Evolutionary conservation across 345 rosid genomes (phyloP).

Genomic region (Lepidium sativum): DNA sequence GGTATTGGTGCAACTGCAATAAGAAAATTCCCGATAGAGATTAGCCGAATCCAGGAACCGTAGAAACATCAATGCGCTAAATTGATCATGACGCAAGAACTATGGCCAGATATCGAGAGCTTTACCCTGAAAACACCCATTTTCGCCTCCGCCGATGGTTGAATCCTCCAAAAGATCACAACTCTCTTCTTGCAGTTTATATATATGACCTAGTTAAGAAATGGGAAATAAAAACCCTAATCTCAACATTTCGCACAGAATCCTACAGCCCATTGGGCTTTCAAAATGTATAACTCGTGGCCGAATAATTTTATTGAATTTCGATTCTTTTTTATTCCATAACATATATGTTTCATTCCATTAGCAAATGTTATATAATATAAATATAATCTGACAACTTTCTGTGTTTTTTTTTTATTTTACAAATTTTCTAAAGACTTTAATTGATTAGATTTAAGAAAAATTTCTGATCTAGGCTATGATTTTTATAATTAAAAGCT

Average conservation of each 20-base stretch:
- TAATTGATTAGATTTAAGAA: not conserved
- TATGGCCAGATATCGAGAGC: not conserved
- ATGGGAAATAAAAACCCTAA: conserved; percentile 2
- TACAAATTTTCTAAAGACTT: not conserved
- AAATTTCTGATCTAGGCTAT: too few species aligned
- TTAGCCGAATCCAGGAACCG: not conserved
- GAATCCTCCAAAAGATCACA: not conserved
- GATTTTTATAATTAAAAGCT: too few species aligned
- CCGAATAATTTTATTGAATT: not conserved
- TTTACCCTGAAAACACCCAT: conserved; percentile 38
- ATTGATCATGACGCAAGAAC: not conserved
- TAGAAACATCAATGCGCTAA: not conserved
- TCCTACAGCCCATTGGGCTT: conserved; percentile 16
- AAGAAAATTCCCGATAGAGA: not conserved
- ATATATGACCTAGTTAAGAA: not conserved
- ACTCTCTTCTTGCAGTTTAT: not conserved
- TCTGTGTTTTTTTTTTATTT: too few species aligned
- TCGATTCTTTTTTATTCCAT: not conserved
- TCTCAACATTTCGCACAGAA: not conserved
- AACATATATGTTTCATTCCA: too few species aligned
- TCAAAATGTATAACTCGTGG: not conserved
- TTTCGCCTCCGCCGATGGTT: conserved; percentile 14
- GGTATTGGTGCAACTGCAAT: conserved; percentile 51
- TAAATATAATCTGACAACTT: too few species aligned
- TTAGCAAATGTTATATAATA: too few species aligned